Percentiles rank a stretch among this genome's conserved stretches.
phyloP scores from a whole-genome alignment of 805 yeast species.

The Nakazawaea ishiwadae region DNA sequence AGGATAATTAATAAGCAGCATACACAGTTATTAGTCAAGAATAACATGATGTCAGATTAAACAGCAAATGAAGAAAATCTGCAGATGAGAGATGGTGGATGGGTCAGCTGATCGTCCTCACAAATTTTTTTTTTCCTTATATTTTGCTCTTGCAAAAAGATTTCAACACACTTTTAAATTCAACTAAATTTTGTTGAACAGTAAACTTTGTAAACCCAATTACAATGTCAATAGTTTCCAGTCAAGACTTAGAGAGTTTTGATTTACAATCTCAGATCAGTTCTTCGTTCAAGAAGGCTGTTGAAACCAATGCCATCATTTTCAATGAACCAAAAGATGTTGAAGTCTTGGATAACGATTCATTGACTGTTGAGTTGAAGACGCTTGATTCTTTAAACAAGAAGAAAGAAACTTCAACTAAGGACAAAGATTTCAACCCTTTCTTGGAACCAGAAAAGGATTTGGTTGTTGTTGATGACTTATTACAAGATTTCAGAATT shows the following conservation, averaged over 20 bases:
- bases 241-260: conserved; percentile 10
- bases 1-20: too few species aligned
- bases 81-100: too few species aligned
- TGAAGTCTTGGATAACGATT: conserved; percentile 5
- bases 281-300: conserved; percentile 1
- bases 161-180: too few species aligned
- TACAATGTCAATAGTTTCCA: neutral
- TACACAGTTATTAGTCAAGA: too few species aligned
- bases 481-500: conserved; percentile 51
- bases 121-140: too few species aligned
- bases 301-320: neutral
- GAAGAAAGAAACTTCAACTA: conserved; percentile 29
- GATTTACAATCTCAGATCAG: conserved; percentile 26
- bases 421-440: conserved; percentile 52
- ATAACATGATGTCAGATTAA: too few species aligned
- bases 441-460: conserved; percentile 78
- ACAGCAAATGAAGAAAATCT: too few species aligned
- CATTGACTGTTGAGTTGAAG: conserved; percentile 6
- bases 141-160: too few species aligned
- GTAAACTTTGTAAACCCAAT: neutral
- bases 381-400: conserved; percentile 25
- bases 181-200: too few species aligned
- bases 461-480: conserved; percentile 52
- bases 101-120: too few species aligned
- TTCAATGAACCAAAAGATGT: conserved; percentile 8